Evolutionary conservation across 345 rosid species (phyloP), one percentile per base, ranked within the genome.

Genomic region (Conringia planisiliqua): DNA sequence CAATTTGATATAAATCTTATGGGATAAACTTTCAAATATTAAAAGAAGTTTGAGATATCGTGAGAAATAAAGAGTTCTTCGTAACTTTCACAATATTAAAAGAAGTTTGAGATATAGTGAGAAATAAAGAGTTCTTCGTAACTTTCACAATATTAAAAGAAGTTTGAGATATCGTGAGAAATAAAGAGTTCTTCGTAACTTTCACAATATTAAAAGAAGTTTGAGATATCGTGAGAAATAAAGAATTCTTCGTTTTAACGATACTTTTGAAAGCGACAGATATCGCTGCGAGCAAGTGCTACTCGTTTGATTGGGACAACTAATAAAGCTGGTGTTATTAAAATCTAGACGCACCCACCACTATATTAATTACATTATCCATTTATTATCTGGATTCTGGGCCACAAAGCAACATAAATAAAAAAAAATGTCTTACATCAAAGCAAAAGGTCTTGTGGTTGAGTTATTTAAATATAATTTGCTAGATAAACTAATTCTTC

Each of bases 321-420:
- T 61, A 26, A n/a, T 61, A 36, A 61, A 71, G 36, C n/a, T n/a
- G n/a, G n/a, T n/a, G n/a, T n/a, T n/a, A n/a, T n/a, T n/a, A n/a
- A n/a, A n/a, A n/a, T 59, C 17, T 55, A 47, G 3, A 32, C 44
- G 10, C 54, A 70, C 48, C 6, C 46, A 60, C 43, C 35, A 47
- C 30, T n/a, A n/a, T n/a, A n/a, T n/a, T n/a, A n/a, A 11, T 22
- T 71, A 35, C 35, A 48, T 61, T 48, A 60, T 71, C 75, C 75
- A 26, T 71, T 61, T 60, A 47, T 48, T 47, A n/a, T 48, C 38
- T 24, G 59, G 66, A 17, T 58, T 47, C 38, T 22, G 59, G 58
- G 14, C 68, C 68, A 71, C 68, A 47, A 24, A 60, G 26, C 27
- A 30, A 57, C n/a, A 47, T 35, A 44, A 2, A 46, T 0, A 47